Evolutionary conservation across 495 filamentous ascomycete species (phyloP).

Genomic region (Xylaria cubensis): DNA sequence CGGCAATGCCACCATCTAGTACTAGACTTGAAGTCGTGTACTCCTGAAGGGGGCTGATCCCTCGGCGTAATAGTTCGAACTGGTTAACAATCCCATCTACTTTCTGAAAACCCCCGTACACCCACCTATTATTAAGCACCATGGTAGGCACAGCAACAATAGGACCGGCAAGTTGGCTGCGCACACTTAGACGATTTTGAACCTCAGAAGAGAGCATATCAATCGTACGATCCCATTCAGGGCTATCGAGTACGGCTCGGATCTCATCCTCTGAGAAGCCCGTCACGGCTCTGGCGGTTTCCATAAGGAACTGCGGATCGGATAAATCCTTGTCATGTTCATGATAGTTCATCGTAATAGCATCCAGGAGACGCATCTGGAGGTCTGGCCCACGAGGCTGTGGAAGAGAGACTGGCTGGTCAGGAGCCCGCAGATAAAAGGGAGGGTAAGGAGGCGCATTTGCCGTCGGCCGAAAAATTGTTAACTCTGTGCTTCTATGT

Average conservation of each 20-base stretch:
- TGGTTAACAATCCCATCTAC: constrained; percentile 46
- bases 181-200: constrained; percentile 62
- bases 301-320: constrained; percentile 60
- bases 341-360: constrained; percentile 73
- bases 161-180: constrained; percentile 56
- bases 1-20: constrained; percentile 24
- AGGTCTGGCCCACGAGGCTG: constrained; percentile 45
- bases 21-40: constrained; percentile 27
- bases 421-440: constrained; percentile 14
- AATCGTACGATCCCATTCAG: constrained; percentile 43
- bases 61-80: constrained; percentile 49
- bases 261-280: constrained; percentile 61
- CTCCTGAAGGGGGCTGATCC: constrained; percentile 14
- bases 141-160: constrained; percentile 75
- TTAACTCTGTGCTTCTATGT: constrained; percentile 29
- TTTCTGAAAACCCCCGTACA: constrained; percentile 73
- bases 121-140: constrained; percentile 69
- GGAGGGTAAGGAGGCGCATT: constrained; percentile 23
- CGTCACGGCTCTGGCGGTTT: constrained; percentile 60
- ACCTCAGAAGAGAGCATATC: constrained; percentile 35
- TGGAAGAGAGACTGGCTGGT: constrained; percentile 3
- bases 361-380: constrained; percentile 69
- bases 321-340: constrained; percentile 79
- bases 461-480: neutral
- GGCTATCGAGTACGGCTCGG: constrained; percentile 63